These are phyloP conservation scores for Besnoitia besnoiti DNA, from an alignment of 169 alveolate species.

Conservation along the genomic window DNA sequence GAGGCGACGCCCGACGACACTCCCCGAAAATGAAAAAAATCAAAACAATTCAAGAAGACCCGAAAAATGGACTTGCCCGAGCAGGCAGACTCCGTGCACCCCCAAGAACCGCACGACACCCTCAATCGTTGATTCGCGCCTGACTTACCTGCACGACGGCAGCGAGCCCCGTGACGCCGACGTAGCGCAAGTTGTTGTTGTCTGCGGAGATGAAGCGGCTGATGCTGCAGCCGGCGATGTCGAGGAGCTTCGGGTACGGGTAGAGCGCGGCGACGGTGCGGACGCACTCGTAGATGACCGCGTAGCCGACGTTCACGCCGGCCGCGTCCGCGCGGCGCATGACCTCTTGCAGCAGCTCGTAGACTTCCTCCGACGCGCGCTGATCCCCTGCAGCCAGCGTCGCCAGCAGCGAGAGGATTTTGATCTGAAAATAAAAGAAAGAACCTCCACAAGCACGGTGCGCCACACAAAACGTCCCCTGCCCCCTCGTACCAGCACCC, in stretches of 20 bases:
- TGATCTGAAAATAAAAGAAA: slow-evolving; percentile 27
- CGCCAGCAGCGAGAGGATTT: slow-evolving; percentile 73
- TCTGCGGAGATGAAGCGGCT: slow-evolving; percentile 86
- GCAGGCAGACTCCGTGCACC: no score
- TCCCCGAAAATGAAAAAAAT: no score
- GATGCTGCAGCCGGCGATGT: slow-evolving; percentile 89
- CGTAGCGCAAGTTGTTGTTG: slow-evolving; percentile 90
- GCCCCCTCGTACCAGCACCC: no score
- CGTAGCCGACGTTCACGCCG: slow-evolving; percentile 89
- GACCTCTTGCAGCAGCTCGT: slow-evolving; percentile 86
- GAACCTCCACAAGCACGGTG: neutral
- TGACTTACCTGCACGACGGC: slow-evolving; percentile 64
- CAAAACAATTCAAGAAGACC: no score
- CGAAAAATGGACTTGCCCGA: no score
- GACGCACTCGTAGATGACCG: slow-evolving; percentile 91
- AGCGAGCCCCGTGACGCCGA: slow-evolving; percentile 93
- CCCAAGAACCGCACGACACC: neutral
- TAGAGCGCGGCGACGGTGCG: slow-evolving; percentile 89
- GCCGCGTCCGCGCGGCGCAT: slow-evolving; percentile 89
- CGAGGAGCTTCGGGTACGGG: slow-evolving; percentile 89
- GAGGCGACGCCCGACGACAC: no score
- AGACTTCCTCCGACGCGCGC: slow-evolving; percentile 87
- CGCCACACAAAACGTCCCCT: neutral
- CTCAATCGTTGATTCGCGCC: neutral
- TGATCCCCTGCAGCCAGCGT: slow-evolving; percentile 88